Conservation (phyloP, 2,329 filamentous ascomycete genomes). For the Aschersonia sp. region DNA sequence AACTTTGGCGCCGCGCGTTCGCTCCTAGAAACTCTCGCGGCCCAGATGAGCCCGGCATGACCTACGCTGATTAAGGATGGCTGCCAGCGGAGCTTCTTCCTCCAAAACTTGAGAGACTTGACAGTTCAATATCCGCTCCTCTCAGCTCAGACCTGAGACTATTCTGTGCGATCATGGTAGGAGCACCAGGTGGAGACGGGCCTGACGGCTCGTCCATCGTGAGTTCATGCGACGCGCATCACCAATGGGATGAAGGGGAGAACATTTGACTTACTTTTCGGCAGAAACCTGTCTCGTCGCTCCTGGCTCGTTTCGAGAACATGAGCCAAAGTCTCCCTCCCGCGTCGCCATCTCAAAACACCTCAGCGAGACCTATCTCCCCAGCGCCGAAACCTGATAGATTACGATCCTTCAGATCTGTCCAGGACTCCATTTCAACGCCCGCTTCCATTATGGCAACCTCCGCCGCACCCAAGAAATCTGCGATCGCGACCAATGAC, state of each 20-base stretch:
- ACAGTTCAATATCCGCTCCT: not conserved
- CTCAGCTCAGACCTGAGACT: not conserved
- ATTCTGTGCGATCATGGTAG: conserved; percentile 13
- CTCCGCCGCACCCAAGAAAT: not conserved
- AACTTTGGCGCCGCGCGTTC: not conserved
- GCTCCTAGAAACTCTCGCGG: not conserved
- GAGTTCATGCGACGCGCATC: conserved; percentile 15
- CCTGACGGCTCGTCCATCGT: conserved; percentile 68
- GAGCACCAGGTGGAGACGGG: conserved; percentile 34
- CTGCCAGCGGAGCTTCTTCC: conserved; percentile 2
- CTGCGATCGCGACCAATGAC: conserved; percentile 9
- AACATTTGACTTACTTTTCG: not conserved
- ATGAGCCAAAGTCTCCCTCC: conserved; percentile 25
- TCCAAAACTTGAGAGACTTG: not conserved
- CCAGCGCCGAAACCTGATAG: conserved; percentile 28
- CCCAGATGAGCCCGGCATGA: conserved; percentile 1
- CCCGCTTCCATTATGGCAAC: not conserved
- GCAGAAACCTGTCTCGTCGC: conserved; percentile 69
- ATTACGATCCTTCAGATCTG: conserved; percentile 24
- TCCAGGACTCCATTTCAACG: conserved; percentile 15
- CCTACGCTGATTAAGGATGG: conserved; percentile 6
- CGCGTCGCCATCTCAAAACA: conserved; percentile 7
- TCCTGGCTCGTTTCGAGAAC: conserved; percentile 71
- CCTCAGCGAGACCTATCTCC: conserved; percentile 19
- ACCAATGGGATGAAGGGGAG: not conserved